phyloP scores from a whole-genome alignment of 768 basidiomycete genomes.

The Rubroboletus pulcherrimus region DNA sequence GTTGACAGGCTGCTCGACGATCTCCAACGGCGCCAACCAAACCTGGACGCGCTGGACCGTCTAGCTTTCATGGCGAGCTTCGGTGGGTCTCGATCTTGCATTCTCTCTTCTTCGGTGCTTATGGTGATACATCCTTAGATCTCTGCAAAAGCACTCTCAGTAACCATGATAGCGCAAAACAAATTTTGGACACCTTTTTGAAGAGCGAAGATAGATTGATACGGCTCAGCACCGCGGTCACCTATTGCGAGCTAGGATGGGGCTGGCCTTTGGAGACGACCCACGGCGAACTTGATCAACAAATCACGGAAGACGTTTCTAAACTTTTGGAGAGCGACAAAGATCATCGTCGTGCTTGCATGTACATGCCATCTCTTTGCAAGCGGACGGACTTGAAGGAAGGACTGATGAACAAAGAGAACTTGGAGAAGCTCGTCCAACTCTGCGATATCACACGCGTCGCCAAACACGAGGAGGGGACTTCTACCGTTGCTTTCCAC shows the following conservation, averaged over 20 bases:
- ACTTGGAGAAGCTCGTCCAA: conserved; percentile 18
- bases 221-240: conserved; percentile 24
- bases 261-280: conserved; percentile 10
- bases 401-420: conserved; percentile 13
- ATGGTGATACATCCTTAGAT: conserved; percentile 9
- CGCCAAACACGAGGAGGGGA: conserved; percentile 12
- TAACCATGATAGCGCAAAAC: background rate
- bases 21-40: conserved; percentile 16
- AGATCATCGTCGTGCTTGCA: conserved; percentile 23
- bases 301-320: conserved; percentile 10
- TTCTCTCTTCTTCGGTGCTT: background rate
- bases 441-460: conserved; percentile 14
- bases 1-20: conserved; percentile 14
- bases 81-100: conserved; percentile 9
- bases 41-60: conserved; percentile 24
- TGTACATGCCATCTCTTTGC: conserved; percentile 28
- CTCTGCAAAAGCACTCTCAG: conserved; percentile 11
- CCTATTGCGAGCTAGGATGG: conserved; percentile 26
- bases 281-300: background rate
- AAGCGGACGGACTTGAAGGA: conserved; percentile 13
- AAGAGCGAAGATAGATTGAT: conserved; percentile 13
- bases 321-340: conserved; percentile 9
- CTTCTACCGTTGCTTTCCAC: conserved; percentile 20
- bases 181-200: conserved; percentile 14
- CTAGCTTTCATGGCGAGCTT: conserved; percentile 30